These are phyloP conservation scores for Debaryomyces tyrocola DNA, from an alignment of 805 yeast genomes.

Conservation along the genomic window DNA sequence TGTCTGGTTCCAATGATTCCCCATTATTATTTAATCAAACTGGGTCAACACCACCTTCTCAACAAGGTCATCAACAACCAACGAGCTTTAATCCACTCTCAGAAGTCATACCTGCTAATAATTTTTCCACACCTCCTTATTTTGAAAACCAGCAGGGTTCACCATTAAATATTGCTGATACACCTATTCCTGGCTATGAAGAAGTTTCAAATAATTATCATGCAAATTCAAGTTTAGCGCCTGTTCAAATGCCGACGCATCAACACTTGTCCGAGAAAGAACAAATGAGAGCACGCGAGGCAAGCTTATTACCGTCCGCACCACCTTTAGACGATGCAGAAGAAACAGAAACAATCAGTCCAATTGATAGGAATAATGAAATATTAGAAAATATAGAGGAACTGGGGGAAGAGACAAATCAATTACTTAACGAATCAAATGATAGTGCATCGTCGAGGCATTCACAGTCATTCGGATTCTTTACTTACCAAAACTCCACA, in stretches of 20 bases:
- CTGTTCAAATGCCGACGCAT: conserved; percentile 14
- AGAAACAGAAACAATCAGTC: not conserved
- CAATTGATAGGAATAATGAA: not conserved
- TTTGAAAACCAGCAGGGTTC: conserved; percentile 6
- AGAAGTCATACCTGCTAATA: conserved; percentile 15
- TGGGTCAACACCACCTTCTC: conserved; percentile 6
- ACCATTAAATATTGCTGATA: conserved; percentile 3
- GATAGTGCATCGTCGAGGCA: not conserved
- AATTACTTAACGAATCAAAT: not conserved
- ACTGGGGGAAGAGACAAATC: not conserved
- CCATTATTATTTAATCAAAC: conserved; percentile 4
- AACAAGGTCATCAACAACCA: conserved; percentile 2
- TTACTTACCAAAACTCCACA: conserved; percentile 7
- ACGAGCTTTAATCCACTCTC: conserved; percentile 15
- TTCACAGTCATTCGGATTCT: conserved; percentile 9
- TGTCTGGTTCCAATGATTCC: conserved; percentile 8
- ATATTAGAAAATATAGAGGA: conserved; percentile 3
- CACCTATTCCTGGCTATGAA: conserved; percentile 24
- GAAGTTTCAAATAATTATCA: conserved; percentile 10
- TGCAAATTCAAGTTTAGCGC: not conserved
- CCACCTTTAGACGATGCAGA: conserved; percentile 23
- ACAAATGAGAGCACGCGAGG: conserved; percentile 50
- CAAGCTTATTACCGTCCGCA: conserved; percentile 62
- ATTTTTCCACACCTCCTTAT: conserved; percentile 32
- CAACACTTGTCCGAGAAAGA: conserved; percentile 57